Evolutionary conservation across 192 early-diverging fungal genomes (phyloP).

Genomic region (Rhizoclosmatium globosum): DNA sequence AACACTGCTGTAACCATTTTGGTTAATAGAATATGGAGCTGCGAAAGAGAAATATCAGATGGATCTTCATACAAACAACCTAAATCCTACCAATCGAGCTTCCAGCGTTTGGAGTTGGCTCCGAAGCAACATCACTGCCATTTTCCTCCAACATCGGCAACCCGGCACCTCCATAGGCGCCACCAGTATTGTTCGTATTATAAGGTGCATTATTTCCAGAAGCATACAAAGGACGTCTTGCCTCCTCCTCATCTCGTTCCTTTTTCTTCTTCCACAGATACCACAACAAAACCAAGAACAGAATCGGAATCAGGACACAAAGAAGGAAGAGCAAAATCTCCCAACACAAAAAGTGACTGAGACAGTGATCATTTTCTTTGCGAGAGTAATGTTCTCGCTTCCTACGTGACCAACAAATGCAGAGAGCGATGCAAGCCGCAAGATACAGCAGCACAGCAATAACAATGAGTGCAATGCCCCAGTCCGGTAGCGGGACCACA

Average conservation of each 20-base stretch:
- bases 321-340: constrained; percentile 12
- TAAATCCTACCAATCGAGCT: too few relatives aligned
- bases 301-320: not conserved
- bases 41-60: too few relatives aligned
- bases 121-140: too few relatives aligned
- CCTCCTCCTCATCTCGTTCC: not conserved
- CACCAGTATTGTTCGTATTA: too few relatives aligned
- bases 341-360: not conserved
- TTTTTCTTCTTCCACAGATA: not conserved
- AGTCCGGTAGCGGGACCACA: not conserved
- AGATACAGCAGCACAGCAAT: constrained; percentile 17
- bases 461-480: constrained; percentile 10
- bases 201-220: too few relatives aligned
- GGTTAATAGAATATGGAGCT: too few relatives aligned
- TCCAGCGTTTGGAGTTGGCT: too few relatives aligned
- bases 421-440: constrained; percentile 1
- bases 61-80: too few relatives aligned
- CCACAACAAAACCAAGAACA: constrained; percentile 16
- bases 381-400: not conserved
- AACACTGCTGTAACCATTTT: too few relatives aligned
- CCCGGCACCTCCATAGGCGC: too few relatives aligned
- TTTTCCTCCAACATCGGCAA: too few relatives aligned
- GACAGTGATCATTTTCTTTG: not conserved
- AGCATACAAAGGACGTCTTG: too few relatives aligned
- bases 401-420: constrained; percentile 8